Evolutionary conservation across 345 rosid genomes (phyloP), one percentile per base, ranked within the genome.

Genomic region (Populus ilicifolia): DNA sequence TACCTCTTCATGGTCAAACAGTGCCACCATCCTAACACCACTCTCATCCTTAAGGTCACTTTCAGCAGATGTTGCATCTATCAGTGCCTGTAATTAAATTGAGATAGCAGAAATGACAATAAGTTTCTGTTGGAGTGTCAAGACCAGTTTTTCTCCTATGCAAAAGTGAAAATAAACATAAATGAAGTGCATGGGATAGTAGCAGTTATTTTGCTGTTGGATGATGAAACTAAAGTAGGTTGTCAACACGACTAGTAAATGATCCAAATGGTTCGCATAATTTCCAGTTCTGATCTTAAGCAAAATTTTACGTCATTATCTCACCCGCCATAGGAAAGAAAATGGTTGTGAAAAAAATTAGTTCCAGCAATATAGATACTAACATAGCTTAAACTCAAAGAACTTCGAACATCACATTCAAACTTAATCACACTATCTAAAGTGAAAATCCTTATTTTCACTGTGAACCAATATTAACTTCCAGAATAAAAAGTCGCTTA

Each of bases 1-100:
- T 76, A 94, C 93, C 88, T 96, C 99, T 78, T 96, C 97, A 13
- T 96, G 98, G 87, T 96, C 99, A 86, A 94, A 96, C 81, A 96
- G 74, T 54, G 98, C 98, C 83, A 96, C 93, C 95, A 94, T 82
- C 88, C 98, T 92, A 75, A 96, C 92, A 72, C 94, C 94, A 78
- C 80, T 84, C 88, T 94, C 99, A 56, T 89, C 83, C 77, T 89
- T 89, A 72, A 96, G 92, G 84, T 89, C 86, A 33, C 87, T 84
- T 70, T 73, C 90, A 67, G 91, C 88, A 72, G 95, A 88, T 27
- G 97, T 86, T 75, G 90, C 84, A 83, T 94, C 98, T 56, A 96
- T 89, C 81, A 96, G 82, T 20, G 90, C 97, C 99, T 93, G 85
- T 63, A 80, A 82, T 78, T 46, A 64, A 84, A 73, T 62, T 46